Evolutionary conservation across 768 basidiomycete genomes (phyloP), one percentile per base, ranked within the genome.

Genomic region (Auricularia heimuer): DNA sequence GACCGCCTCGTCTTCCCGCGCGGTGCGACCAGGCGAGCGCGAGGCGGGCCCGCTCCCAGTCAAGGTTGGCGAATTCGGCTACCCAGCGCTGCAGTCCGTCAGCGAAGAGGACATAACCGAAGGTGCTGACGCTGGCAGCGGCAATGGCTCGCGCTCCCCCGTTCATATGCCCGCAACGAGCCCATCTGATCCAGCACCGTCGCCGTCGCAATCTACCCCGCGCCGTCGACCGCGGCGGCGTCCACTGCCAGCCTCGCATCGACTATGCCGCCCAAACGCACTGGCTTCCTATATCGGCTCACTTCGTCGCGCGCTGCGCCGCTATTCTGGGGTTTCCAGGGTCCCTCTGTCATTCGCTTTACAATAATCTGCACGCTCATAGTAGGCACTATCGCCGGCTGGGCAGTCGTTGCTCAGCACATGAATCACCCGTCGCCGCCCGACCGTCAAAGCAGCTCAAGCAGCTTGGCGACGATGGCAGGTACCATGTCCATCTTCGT

Each of bases 301-400:
- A 33, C 62, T 16, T 66, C 42, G 58, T 54, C 64, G 6, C 65
- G 60, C 56, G 39, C 21, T 33, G 33, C 33, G 61, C 63, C 60
- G 54, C 63, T 58, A n/a, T 42, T 65, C 29, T 68, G 68, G 39
- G 71, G 71, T 24, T 16, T 72, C 29, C 62, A 65, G n/a, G 56
- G 68, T 51, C 54, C 62, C 21, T 64, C 68, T 2, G 29, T 71
- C 47, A 51, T 67, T n/a, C 66, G 68, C 3, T 45, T 72, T 47
- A n/a, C 62, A 29, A n/a, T 66, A 3, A 54, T 69, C 29, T 29
- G 69, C 7, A 24, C 66, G 12, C 37, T 67, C 16, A 65, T 88
- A 21, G 75, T 61, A 10, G 86, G 76, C 2, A 84, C 83, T 3
- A 78, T 85, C 61, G 76, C 78, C 0, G 83, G 74, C 35, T 90